Base-by-base conservation (phyloP, 1,139 yeast species). In the Candida neerlandica region DNA sequence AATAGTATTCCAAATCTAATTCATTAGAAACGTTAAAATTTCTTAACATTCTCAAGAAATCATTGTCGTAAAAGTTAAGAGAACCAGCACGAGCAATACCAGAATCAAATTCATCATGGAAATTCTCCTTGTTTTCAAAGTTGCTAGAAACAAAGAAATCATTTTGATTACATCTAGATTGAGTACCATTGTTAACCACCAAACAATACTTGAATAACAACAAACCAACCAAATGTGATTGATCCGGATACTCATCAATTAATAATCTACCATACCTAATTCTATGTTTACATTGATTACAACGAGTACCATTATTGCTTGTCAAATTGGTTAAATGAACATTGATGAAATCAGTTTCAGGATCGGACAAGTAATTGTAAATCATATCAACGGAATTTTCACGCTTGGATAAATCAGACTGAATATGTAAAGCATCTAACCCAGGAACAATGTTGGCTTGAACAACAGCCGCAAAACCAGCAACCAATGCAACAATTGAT, bases 101-200 rank as follows among this genome's bases (percentile, higher is more conserved):
- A 1, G 69, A 61, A 41, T 64, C 60, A 45, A 51, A 61, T n/a
- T 57, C 52, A 26, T 57, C 52, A 21, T 55, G 56, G 30, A 61
- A 61, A 9, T 48, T 48, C 21, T 58, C 58, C 15, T 51, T 51
- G 45, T 61, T 57, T 37, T 62, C 50, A 29, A 66, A 54, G 41
- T 67, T 65, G 35, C 78, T 74, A 41, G 73, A 67, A 50, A 74
- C 61, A 53, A 74, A 74, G 54, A 74, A 74, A 51, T 74, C 78
- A 41, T 56, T 55, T 39, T 67, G 63, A 49, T 69, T 68, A 59
- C 78, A 74, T 46, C 63, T 65, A 32, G 62, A 46, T 44, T 71
- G 73, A 18, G 61, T 58, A 14, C 62, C 60, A 34, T 71, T 64
- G 54, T 74, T 62, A 40, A 55, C 49, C n/a, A 52, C 56, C 42